Conservation (phyloP, 495 filamentous ascomycete genomes). For the Thozetella sp. region DNA sequence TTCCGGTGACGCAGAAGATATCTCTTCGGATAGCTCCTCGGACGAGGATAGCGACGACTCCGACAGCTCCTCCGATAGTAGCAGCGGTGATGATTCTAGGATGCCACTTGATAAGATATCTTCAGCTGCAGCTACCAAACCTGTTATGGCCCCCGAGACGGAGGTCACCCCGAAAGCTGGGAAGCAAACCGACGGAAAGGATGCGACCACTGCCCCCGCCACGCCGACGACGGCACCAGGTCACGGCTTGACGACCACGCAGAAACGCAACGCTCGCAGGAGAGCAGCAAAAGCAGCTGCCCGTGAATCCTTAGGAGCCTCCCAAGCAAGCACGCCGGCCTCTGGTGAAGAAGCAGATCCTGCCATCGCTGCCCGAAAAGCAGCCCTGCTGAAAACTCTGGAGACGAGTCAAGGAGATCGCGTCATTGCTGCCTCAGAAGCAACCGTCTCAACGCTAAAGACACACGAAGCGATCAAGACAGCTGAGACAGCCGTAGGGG, state of each 20-base stretch:
- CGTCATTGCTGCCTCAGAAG: no score
- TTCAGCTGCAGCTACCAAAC: no score
- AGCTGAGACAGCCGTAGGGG: no score
- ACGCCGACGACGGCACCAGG: no score
- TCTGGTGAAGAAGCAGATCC: background rate
- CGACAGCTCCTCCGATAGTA: background rate
- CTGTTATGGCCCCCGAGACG: no score
- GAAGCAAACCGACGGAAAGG: no score
- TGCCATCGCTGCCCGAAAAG: constrained; percentile 20
- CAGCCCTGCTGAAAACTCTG: constrained; percentile 15
- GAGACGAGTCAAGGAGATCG: background rate
- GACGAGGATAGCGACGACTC: constrained; percentile 8
- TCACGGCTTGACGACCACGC: constrained; percentile 33
- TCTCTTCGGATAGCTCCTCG: constrained; percentile 4
- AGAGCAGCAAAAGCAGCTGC: constrained; percentile 23
- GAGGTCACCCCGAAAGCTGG: no score
- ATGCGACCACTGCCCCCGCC: constrained; percentile 15
- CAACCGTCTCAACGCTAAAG: no score
- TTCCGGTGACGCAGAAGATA: constrained; percentile 6
- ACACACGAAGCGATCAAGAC: no score
- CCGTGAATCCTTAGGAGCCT: background rate
- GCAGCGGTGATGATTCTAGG: background rate
- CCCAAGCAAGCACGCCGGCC: background rate
- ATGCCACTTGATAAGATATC: no score
- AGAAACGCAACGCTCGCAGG: constrained; percentile 43